Conservation (phyloP, 2,329 filamentous ascomycete genomes). For the Verticillium isaacii region DNA sequence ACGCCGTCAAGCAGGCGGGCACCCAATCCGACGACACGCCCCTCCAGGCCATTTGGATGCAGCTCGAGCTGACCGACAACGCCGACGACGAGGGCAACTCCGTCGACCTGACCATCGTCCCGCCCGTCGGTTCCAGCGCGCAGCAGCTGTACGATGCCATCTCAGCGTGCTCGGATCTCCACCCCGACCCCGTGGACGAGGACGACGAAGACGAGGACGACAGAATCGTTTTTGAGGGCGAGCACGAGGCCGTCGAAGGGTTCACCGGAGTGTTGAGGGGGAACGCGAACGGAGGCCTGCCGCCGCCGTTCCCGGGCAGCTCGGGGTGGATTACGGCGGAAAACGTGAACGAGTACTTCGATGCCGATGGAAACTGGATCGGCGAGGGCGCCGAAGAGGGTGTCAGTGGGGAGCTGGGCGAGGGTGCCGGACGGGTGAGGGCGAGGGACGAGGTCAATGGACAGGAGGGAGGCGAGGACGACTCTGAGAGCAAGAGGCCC, state of each 20-base stretch:
- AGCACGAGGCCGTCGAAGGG: slow-evolving; percentile 51
- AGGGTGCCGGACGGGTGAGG: slow-evolving; percentile 58
- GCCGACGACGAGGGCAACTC: slow-evolving; percentile 57
- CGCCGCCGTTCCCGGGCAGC: slow-evolving; percentile 68
- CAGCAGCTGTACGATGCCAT: slow-evolving; percentile 63
- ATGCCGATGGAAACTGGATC: slow-evolving; percentile 76
- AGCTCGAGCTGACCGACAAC: slow-evolving; percentile 59
- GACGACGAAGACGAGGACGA: slow-evolving; percentile 53
- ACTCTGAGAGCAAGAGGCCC: slow-evolving; percentile 41
- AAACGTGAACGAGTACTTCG: slow-evolving; percentile 81
- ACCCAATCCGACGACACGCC: slow-evolving; percentile 28
- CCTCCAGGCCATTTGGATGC: slow-evolving; percentile 57
- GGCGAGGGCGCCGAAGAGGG: slow-evolving; percentile 31
- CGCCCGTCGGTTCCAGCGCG: slow-evolving; percentile 25
- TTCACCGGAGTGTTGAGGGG: slow-evolving; percentile 51
- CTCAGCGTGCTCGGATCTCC: slow-evolving; percentile 68
- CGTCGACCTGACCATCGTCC: slow-evolving; percentile 64
- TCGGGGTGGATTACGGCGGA: slow-evolving; percentile 87
- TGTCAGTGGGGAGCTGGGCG: slow-evolving; percentile 50
- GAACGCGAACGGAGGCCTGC: slow-evolving; percentile 43
- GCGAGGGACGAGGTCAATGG: slow-evolving; percentile 47
- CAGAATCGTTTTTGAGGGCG: slow-evolving; percentile 54
- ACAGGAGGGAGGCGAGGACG: slow-evolving; percentile 29
- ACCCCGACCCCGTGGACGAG: slow-evolving; percentile 63
- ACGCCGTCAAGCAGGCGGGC: slow-evolving; percentile 62